These are phyloP conservation scores for Aspergillus pseudonomiae DNA, from an alignment of 2,329 filamentous ascomycete species.

Conservation along the genomic window DNA sequence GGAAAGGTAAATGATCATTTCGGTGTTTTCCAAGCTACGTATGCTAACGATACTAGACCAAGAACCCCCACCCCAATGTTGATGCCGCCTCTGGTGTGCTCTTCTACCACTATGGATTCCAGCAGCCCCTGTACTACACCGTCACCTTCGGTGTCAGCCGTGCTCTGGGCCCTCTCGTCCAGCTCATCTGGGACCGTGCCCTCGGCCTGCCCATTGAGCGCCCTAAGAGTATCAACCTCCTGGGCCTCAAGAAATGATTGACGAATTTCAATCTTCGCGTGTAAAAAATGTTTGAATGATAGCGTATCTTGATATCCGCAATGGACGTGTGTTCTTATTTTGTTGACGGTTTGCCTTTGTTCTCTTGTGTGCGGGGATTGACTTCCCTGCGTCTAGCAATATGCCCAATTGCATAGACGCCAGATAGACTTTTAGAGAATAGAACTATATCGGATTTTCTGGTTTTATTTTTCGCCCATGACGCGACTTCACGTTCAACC, in stretches of 20 bases:
- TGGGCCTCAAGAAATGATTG: slow-evolving; percentile 71
- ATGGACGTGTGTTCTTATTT: neutral
- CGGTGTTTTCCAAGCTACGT: neutral
- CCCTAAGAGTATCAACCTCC: slow-evolving; percentile 94
- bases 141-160: slow-evolving; percentile 69
- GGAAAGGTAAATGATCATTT: slow-evolving; percentile 65
- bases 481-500: neutral
- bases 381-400: neutral
- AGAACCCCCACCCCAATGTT: slow-evolving; percentile 97
- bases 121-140: slow-evolving; percentile 93
- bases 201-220: slow-evolving; percentile 94
- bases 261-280: neutral
- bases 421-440: slow-evolving; percentile 1
- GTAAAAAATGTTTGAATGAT: slow-evolving; percentile 1
- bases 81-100: slow-evolving; percentile 91
- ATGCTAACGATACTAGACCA: slow-evolving; percentile 59
- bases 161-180: slow-evolving; percentile 82
- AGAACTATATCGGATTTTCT: neutral
- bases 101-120: slow-evolving; percentile 98
- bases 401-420: neutral
- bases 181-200: slow-evolving; percentile 94
- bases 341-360: neutral
- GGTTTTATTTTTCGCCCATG: neutral
- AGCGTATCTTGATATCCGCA: slow-evolving; percentile 3
- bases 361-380: neutral